A percentile compares a stretch with the other conserved stretches of the same genome.
These are phyloP conservation scores for Breviolum minutum DNA, from an alignment of 73 alveolate species.

Conservation along the genomic window DNA sequence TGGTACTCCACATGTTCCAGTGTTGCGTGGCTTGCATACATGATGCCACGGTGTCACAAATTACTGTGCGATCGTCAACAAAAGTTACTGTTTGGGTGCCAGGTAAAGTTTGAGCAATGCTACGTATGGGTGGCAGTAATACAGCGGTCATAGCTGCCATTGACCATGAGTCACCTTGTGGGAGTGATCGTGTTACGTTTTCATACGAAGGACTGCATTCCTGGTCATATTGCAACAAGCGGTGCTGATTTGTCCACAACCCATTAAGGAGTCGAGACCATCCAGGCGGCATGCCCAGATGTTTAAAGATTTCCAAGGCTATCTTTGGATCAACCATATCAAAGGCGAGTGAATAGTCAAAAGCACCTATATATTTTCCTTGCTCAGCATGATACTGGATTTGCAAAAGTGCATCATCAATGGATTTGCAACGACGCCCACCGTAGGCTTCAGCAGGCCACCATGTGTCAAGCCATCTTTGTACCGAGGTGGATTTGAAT, in stretches of 20 bases:
- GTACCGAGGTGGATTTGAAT: neutral
- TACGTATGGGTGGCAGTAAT: neutral
- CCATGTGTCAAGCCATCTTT: neutral
- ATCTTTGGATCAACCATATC: neutral
- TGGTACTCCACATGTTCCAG: neutral
- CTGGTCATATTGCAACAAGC: neutral
- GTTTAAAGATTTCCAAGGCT: neutral
- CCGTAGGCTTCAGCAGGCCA: constrained; percentile 32
- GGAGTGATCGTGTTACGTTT: neutral
- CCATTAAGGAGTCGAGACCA: neutral
- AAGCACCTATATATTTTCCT: neutral
- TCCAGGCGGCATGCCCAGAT: neutral
- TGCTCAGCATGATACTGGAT: neutral
- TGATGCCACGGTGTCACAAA: too few relatives aligned
- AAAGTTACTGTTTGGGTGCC: neutral
- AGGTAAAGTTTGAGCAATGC: neutral
- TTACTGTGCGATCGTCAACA: constrained; percentile 16
- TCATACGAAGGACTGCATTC: neutral
- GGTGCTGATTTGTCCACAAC: neutral
- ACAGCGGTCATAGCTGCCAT: constrained; percentile 3
- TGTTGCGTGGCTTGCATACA: neutral
- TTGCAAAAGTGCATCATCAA: neutral
- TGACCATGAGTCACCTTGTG: constrained; percentile 9
- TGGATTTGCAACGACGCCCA: neutral
- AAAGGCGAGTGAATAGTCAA: constrained; percentile 29